A percentile compares a stretch with the other conserved stretches of the same genome.
Evolutionary conservation across 2,329 filamentous ascomycete species (phyloP).

Genomic region (Aureobasidium sp.): DNA sequence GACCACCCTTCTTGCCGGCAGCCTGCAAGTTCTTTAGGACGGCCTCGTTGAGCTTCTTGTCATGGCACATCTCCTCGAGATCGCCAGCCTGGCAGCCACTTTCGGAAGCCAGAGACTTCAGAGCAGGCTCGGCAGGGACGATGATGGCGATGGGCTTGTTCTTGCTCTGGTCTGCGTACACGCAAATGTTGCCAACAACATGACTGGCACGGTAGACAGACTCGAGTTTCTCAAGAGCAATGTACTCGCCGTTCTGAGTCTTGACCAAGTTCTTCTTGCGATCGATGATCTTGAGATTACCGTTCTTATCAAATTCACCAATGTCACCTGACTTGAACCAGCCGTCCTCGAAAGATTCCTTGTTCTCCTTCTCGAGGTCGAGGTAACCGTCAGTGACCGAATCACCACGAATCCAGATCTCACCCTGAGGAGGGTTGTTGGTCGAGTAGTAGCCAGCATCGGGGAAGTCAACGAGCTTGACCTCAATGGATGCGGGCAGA

Average conservation of each 20-base stretch:
- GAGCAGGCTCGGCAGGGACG: slow-evolving; percentile 50
- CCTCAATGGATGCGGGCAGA: slow-evolving; percentile 67
- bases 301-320: slow-evolving; percentile 74
- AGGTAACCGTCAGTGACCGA: slow-evolving; percentile 74
- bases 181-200: slow-evolving; percentile 80
- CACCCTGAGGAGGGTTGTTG: slow-evolving; percentile 74
- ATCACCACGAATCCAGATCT: slow-evolving; percentile 80
- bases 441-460: slow-evolving; percentile 80
- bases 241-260: slow-evolving; percentile 91
- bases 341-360: slow-evolving; percentile 67
- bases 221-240: slow-evolving; percentile 91
- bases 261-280: slow-evolving; percentile 98
- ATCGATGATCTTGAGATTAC: slow-evolving; percentile 82
- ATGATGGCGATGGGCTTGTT: slow-evolving; percentile 78
- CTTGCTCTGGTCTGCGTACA: slow-evolving; percentile 70
- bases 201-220: slow-evolving; percentile 75
- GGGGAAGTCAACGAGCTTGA: slow-evolving; percentile 85
- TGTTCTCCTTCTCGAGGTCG: slow-evolving; percentile 77
- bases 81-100: slow-evolving; percentile 56
- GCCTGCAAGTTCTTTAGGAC: slow-evolving; percentile 66
- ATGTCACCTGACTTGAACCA: slow-evolving; percentile 99
- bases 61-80: slow-evolving; percentile 61
- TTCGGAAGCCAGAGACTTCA: slow-evolving; percentile 50
- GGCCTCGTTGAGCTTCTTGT: slow-evolving; percentile 56
- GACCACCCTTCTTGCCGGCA: slow-evolving; percentile 58